Base-by-base conservation (phyloP, 2,329 filamentous ascomycete species). In the Venturia oleaginea region DNA sequence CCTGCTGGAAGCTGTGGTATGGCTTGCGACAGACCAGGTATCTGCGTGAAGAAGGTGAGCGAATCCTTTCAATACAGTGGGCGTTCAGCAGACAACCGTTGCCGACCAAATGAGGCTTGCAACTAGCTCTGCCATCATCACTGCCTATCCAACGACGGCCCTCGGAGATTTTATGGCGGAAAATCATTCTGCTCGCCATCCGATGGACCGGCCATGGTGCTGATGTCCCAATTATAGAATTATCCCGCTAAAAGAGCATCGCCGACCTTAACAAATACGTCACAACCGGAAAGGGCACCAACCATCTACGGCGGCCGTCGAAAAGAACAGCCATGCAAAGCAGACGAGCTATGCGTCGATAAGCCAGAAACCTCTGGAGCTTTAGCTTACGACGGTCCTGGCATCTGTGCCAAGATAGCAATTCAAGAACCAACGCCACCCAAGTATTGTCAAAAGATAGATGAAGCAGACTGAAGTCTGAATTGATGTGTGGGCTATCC, bases 21-120 rank as follows among this genome's bases (percentile, higher is more conserved):
- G 0, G 71, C 66, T 8, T 74, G 72, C 64, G 74, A 75, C 62
- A 68, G 66, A 2, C 54, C 66, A 0, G 74, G 74, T 30, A 73
- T 76, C 15, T 76, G 75, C 46, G 73, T 75, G 15, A 66, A 70
- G 59, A 68, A 73, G 8, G 69, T 70, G 63, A 17, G 38, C 10
- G 34, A 37, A 5, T 15, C 4, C 13, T 40, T 13, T 40, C 38
- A 40, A 2, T 40, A 13, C n/a, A 48, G 43, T 5, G 19, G 43
- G 22, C 17, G 43, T 8, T 7, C 7, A 48, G 43, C 2, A 48
- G 11, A 46, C 11, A 15, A 11, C 22, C n/a, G 6, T 7, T 24
- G 2, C 11, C 19, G 10, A 22, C 4, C 4, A 22, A 2, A 48
- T 19, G 43, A 48, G 43, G 43, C 43, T 48, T 22, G n/a, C 22